Evolutionary conservation across 257 asterid genomes (phyloP), one percentile per base, ranked within the genome.

Genomic region (Petunia axillaris): DNA sequence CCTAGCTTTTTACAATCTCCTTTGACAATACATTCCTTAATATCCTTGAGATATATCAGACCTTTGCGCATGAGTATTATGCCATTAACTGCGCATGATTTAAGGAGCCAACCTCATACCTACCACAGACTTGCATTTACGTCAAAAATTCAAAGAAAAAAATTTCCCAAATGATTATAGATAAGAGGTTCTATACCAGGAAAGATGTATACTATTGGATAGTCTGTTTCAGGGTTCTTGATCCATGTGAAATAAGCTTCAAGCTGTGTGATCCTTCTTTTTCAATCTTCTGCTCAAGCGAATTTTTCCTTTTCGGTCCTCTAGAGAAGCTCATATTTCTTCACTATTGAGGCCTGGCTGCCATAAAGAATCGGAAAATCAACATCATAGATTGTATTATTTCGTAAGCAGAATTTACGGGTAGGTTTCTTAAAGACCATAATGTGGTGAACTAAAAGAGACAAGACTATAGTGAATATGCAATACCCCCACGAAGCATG

Each of bases 71-170:
- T 88, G 75, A 94, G 95, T 8, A 76, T 66, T 85, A 88, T 90
- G 3, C 98, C 96, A 40, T 93, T 89, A 37, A 82, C 81, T 84
- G 93, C 98, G 8, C 98, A 93, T 4, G 98, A 90, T 80, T 86
- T 90, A 84, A 93, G 93, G 81, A 94, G 94, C 96, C 96, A 91
- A 84, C 90, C 96, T 98, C 98, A 94, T 6, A 93, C 94, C 98
- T 92, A 76, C 38, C 75, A 57, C 76, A 60, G 8, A 55, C 36
- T 62, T 37, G 7, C 9, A 59, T 53, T 80, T 66, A 70, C 67
- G 50, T 84, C 4, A 40, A 63, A 16, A 78, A 38, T 82, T n/a
- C 50, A 59, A 39, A 10, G 50, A 44, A 50, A 4, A 36, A 44
- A 25, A 46, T 16, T 8, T 39, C 13, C 39, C 25, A 13, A 44